phyloP scores from a whole-genome alignment of 345 rosid species.

The Excoecaria cochinchinensis region DNA sequence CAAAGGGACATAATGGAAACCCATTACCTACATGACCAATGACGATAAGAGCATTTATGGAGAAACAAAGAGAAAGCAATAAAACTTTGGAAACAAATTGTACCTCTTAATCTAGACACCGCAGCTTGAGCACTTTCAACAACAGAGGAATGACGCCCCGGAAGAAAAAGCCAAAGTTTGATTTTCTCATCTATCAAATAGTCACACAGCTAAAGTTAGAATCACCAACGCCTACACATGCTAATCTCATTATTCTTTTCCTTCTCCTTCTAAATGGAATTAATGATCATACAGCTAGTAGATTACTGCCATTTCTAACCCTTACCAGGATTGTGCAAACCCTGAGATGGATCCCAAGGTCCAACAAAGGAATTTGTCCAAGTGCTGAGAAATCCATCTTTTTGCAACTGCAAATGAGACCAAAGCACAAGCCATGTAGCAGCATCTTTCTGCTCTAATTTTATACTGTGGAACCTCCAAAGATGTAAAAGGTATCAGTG shows the following conservation, averaged over 20 bases:
- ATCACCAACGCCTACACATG: neutral
- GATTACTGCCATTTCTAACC: conserved; percentile 1
- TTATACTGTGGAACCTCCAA: conserved; percentile 47
- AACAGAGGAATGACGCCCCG: conserved; percentile 71
- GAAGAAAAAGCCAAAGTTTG: conserved; percentile 98
- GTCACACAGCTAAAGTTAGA: conserved; percentile 1
- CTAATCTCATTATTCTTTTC: neutral
- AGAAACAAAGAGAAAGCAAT: neutral
- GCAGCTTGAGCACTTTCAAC: conserved; percentile 77
- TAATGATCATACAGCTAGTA: neutral
- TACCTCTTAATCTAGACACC: conserved; percentile 86
- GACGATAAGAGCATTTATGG: neutral
- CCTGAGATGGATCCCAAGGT: conserved; percentile 99
- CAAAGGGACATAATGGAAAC: neutral
- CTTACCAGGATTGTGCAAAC: conserved; percentile 95
- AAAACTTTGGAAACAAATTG: conserved; percentile 2
- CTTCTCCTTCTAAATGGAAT: conserved; percentile 9
- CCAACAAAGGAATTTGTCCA: conserved; percentile 99
- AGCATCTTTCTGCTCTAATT: conserved; percentile 80
- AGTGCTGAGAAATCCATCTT: conserved; percentile 80
- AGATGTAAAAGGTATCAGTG: conserved; percentile 15
- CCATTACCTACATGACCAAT: neutral
- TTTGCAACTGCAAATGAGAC: conserved; percentile 82
- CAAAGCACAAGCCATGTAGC: conserved; percentile 82
- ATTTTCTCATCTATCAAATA: conserved; percentile 77